Evolutionary conservation across 257 asterid genomes (phyloP), one percentile per base, ranked within the genome.

Genomic region (Scutellaria minor): DNA sequence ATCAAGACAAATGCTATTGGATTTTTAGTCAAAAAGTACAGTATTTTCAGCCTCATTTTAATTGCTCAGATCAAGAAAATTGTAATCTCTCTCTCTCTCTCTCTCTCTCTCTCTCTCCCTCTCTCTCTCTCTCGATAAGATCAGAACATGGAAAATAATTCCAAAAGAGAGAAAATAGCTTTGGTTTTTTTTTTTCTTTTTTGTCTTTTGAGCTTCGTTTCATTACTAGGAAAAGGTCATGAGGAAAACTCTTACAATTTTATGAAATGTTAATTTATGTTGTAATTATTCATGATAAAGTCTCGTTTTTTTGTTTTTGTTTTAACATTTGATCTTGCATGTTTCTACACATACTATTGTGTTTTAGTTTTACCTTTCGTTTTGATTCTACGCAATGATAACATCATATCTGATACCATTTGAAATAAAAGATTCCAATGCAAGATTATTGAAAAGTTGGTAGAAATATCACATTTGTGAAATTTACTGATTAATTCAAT

Each of bases 191-290:
- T 18, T 18, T 18, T 18, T 18, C 18, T 18, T 18, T 24, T 24
- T 24, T 24, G 27, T 24, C 27, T 24, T 24, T 24, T 24, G 27
- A 24, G 27, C 27, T 24, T 24, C 27, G 27, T 24, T 24, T 24
- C 27, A 24, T 24, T 18, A 18, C 18, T 18, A 18, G 18, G 27
- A 24, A 24, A 24, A 24, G 31, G 5, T 72, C 9, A 41, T 63
- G 66, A 42, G 41, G n/a, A 51, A 60, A 48, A 11, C 62, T 18
- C 1, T 24, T 12, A 54, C 68, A 58, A 45, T 63, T 31, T 31
- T 42, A 63, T 40, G 68, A 63, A 63, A 41, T 64, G 54, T 44
- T 45, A 44, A 64, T 64, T 64, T 44, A 41, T 66, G 14, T 53
- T 68, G 61, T 3, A 27, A 27, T 3, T 27, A 27, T 27, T 27